Conservation (phyloP, 345 rosid genomes). For the Euphorbia pulcherrima region DNA sequence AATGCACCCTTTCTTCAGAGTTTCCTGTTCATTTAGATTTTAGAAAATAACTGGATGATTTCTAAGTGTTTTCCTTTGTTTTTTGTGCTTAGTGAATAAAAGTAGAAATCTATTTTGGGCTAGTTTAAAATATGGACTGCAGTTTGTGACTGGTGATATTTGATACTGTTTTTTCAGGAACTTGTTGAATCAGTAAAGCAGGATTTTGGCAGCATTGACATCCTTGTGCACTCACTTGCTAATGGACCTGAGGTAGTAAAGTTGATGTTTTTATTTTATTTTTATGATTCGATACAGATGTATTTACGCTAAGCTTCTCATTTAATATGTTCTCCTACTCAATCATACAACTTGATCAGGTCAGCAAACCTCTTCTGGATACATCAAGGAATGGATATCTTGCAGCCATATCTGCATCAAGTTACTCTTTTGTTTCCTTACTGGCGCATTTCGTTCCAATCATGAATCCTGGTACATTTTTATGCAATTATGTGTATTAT, state of each 20-base stretch:
- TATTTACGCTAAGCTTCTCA: neutral
- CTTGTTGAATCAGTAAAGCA: constrained; percentile 79
- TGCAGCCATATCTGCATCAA: constrained; percentile 90
- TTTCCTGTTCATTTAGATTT: constrained; percentile 1
- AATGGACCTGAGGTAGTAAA: constrained; percentile 94
- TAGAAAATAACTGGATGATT: neutral
- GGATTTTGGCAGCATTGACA: constrained; percentile 89
- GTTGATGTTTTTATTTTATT: neutral
- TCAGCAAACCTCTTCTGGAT: constrained; percentile 82
- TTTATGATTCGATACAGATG: too few relatives aligned
- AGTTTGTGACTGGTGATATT: constrained; percentile 37
- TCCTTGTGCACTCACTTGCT: constrained; percentile 94
- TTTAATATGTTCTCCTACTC: constrained; percentile 1
- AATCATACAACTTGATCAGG: constrained; percentile 34
- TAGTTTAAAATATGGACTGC: neutral
- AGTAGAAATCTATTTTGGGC: neutral
- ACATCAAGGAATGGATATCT: constrained; percentile 93
- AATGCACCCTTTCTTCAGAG: neutral
- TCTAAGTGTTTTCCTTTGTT: neutral
- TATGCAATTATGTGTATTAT: neutral
- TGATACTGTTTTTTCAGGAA: constrained; percentile 47
- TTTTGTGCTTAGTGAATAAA: neutral
- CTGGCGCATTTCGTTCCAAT: constrained; percentile 85
- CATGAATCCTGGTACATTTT: constrained; percentile 75
- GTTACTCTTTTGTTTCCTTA: constrained; percentile 84